Percentiles rank a stretch among this genome's conserved stretches.
These are phyloP conservation scores for Pelargonium nanum DNA, from an alignment of 345 rosid species.

Conservation along the genomic window DNA sequence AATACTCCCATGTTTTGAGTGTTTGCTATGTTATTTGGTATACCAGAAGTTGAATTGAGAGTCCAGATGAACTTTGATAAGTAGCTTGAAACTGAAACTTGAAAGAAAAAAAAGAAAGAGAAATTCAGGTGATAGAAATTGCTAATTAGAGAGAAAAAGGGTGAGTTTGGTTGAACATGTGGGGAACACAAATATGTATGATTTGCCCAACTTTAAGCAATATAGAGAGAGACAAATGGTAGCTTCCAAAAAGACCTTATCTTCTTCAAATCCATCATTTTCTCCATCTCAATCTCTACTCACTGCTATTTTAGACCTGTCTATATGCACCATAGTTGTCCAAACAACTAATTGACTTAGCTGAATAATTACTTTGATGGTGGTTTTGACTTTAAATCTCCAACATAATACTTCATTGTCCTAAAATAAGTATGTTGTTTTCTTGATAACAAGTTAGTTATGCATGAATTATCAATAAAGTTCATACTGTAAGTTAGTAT, in stretches of 20 bases:
- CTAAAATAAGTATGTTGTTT: not conserved
- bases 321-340: not conserved
- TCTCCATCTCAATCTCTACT: not conserved
- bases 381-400: not conserved
- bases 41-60: too few relatives aligned
- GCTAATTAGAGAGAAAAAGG: not conserved
- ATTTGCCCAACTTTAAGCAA: not conserved
- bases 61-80: not conserved
- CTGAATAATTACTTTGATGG: not conserved
- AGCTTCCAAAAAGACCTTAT: not conserved
- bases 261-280: not conserved
- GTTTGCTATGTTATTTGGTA: not conserved
- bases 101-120: not conserved
- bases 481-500: too few relatives aligned
- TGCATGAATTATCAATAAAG: too few relatives aligned
- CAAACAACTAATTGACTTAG: not conserved
- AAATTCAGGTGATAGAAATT: not conserved
- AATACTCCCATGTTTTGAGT: not conserved
- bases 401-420: not conserved
- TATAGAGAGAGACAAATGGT: not conserved
- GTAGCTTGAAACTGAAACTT: not conserved
- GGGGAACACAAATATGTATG: not conserved
- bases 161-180: not conserved
- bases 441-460: too few relatives aligned
- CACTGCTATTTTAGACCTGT: not conserved